Conservation (phyloP, 202 grass and related monocot species). For the Tripidium arundinaceum region DNA sequence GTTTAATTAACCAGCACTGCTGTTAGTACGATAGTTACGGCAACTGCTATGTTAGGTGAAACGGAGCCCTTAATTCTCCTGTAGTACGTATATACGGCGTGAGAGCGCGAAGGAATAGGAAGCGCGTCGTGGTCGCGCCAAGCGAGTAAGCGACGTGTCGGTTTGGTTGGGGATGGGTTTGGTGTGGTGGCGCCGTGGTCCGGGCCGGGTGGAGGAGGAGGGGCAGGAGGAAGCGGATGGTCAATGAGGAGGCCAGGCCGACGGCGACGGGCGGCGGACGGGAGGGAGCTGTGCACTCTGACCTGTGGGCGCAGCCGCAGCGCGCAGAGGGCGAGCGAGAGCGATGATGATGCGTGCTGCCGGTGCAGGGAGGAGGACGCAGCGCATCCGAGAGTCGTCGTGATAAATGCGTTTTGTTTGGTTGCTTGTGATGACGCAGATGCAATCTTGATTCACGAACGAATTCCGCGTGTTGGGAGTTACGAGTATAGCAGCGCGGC, state of each 20-base stretch:
- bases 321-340: not conserved
- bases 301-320: not conserved
- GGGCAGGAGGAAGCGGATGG: not conserved
- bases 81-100: no score
- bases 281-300: not conserved
- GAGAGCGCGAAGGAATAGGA: no score
- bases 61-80: not conserved
- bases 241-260: not conserved
- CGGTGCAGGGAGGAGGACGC: not conserved
- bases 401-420: conserved; percentile 30
- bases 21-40: not conserved
- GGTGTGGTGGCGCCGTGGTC: conserved; percentile 5
- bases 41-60: not conserved
- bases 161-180: conserved; percentile 3
- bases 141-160: not conserved
- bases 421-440: conserved; percentile 14
- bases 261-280: not conserved
- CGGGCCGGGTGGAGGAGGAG: not conserved
- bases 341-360: not conserved
- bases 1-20: not conserved
- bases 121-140: not conserved
- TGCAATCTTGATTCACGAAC: not conserved
- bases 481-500: not conserved
- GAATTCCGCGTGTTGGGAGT: not conserved
- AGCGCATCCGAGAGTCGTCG: conserved; percentile 1